These are phyloP conservation scores for Annulohypoxylon stygium DNA, from an alignment of 495 filamentous ascomycete species.

Conservation along the genomic window DNA sequence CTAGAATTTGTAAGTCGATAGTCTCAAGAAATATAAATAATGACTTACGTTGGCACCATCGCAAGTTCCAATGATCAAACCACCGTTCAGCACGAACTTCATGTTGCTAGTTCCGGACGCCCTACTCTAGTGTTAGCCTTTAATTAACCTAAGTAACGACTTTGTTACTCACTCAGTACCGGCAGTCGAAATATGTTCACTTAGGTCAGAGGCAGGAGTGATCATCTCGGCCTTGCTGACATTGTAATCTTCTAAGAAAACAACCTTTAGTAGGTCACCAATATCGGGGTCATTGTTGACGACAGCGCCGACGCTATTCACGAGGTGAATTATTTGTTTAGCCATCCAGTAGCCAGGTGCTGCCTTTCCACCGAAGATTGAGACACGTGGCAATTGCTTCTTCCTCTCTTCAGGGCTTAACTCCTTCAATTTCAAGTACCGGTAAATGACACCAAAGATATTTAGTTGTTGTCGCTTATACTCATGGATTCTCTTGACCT, in stretches of 20 bases:
- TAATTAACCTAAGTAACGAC: not conserved
- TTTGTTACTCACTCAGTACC: slow-evolving; percentile 78
- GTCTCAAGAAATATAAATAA: not conserved
- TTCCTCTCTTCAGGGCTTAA: slow-evolving; percentile 87
- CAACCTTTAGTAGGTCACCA: slow-evolving; percentile 93
- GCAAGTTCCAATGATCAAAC: slow-evolving; percentile 96
- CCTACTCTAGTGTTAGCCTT: slow-evolving; percentile 46
- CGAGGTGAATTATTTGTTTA: slow-evolving; percentile 96
- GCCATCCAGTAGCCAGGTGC: slow-evolving; percentile 99
- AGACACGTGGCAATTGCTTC: slow-evolving; percentile 91
- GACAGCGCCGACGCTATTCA: slow-evolving; percentile 91
- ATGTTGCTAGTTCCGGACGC: slow-evolving; percentile 82
- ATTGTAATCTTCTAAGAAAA: slow-evolving; percentile 98
- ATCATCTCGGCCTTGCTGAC: slow-evolving; percentile 99
- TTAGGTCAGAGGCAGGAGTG: slow-evolving; percentile 92
- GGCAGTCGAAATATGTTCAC: slow-evolving; percentile 98
- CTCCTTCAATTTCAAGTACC: slow-evolving; percentile 89
- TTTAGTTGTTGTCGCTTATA: slow-evolving; percentile 99
- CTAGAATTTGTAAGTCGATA: slow-evolving; percentile 56
- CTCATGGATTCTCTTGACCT: slow-evolving; percentile 99
- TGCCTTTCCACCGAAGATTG: slow-evolving; percentile 97
- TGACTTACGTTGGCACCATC: slow-evolving; percentile 93
- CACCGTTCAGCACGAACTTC: slow-evolving; percentile 98
- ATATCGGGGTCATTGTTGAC: slow-evolving; percentile 93
- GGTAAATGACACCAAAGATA: slow-evolving; percentile 97